phyloP scores from a whole-genome alignment of 2,329 filamentous ascomycete species.

The Colletotrichum sp. region DNA sequence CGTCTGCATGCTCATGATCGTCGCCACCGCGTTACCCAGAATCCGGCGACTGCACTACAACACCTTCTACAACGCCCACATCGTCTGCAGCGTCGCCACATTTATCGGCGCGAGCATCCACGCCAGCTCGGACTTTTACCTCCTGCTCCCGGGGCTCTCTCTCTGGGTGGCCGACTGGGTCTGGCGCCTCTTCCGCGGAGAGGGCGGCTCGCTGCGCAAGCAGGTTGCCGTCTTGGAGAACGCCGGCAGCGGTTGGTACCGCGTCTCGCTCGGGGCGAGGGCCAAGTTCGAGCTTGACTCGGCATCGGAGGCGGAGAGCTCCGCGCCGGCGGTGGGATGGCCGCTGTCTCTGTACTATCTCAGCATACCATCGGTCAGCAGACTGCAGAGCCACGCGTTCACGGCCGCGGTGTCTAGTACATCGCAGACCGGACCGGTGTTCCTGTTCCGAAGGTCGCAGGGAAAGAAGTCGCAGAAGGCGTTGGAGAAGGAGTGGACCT shows the following conservation, averaged over 20 bases:
- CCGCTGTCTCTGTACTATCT: constrained; percentile 9
- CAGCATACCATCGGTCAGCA: constrained; percentile 13
- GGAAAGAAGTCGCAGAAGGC: not conserved
- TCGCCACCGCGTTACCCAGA: constrained; percentile 12
- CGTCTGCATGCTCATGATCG: not conserved
- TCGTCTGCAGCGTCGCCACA: not conserved
- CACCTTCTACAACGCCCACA: constrained; percentile 20
- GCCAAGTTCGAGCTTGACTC: not conserved
- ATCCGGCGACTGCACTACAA: constrained; percentile 21
- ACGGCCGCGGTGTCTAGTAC: constrained; percentile 12
- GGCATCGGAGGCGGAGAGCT: not conserved
- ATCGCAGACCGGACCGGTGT: not conserved
- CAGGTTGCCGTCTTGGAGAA: constrained; percentile 5
- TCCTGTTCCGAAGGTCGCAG: not conserved
- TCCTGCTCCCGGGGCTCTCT: constrained; percentile 16
- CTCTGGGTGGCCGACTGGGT: constrained; percentile 13
- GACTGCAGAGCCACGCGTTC: constrained; percentile 19
- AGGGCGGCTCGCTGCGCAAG: not conserved
- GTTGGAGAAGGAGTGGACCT: constrained; percentile 9
- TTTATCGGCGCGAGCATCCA: constrained; percentile 13
- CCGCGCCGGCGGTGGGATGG: not conserved
- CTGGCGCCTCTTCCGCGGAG: constrained; percentile 12
- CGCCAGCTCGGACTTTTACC: constrained; percentile 23
- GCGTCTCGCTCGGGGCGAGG: not conserved
- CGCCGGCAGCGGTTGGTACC: not conserved